Percentiles rank a stretch among this genome's conserved stretches.
These are phyloP conservation scores for Hyphopichia khmerensis DNA, from an alignment of 1,139 yeast species.

Conservation along the genomic window DNA sequence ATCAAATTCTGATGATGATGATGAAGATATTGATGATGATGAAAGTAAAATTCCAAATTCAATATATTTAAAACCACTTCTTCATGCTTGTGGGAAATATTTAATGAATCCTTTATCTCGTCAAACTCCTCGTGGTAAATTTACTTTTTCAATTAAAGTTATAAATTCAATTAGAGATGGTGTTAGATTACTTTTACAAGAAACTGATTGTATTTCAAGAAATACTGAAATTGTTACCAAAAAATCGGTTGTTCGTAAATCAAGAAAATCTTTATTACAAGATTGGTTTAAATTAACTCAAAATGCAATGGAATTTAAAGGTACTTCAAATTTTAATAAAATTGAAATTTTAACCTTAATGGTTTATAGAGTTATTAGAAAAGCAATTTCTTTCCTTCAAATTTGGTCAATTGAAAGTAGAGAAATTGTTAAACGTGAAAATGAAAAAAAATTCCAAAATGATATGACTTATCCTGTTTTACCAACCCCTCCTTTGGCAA, in stretches of 20 bases:
- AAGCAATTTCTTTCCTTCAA: conserved; percentile 70
- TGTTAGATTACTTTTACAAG: conserved; percentile 69
- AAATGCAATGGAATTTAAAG: conserved; percentile 80
- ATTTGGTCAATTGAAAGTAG: conserved; percentile 68
- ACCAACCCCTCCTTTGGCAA: conserved; percentile 63
- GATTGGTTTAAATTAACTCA: conserved; percentile 90
- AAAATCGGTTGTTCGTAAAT: conserved; percentile 65
- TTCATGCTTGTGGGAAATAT: conserved; percentile 75
- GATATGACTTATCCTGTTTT: conserved; percentile 48
- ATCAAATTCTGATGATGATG: conserved; percentile 25
- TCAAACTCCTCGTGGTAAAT: conserved; percentile 36
- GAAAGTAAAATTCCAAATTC: conserved; percentile 33
- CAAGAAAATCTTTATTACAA: conserved; percentile 78
- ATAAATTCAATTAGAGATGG: conserved; percentile 71
- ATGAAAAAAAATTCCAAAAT: conserved; percentile 33
- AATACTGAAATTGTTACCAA: conserved; percentile 75
- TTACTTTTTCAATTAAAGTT: conserved; percentile 45
- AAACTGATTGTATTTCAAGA: conserved; percentile 82
- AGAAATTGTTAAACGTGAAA: conserved; percentile 29
- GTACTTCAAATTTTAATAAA: conserved; percentile 63
- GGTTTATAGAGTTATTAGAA: conserved; percentile 71
- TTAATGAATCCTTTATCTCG: conserved; percentile 66
- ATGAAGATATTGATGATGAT: conserved; percentile 18
- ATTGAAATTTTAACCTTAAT: conserved; percentile 71
- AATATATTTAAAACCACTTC: conserved; percentile 56